Conservation (phyloP, 2,329 filamentous ascomycete genomes). For the Daldinia eschscholtzii region DNA sequence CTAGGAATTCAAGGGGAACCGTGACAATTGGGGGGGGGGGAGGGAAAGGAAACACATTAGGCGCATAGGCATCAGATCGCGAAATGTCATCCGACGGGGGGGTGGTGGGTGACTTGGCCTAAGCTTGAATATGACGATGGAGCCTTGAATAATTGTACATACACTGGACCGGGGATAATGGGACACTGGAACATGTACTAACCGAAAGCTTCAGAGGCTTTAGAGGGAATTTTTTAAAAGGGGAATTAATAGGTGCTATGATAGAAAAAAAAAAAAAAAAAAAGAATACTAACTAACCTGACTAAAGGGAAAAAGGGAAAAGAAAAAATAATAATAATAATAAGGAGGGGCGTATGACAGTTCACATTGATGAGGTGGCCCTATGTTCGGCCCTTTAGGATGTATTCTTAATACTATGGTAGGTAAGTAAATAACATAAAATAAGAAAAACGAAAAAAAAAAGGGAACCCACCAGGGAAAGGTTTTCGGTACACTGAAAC, state of each 20-base stretch:
- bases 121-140: slow-evolving; percentile 40
- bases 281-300: too few species aligned
- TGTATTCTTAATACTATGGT: slow-evolving; percentile 1
- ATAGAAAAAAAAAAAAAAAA: too few species aligned
- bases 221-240: too few species aligned
- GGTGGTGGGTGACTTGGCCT: slow-evolving; percentile 32
- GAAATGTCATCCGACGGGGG: slow-evolving; percentile 43
- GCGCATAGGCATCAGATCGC: slow-evolving; percentile 46
- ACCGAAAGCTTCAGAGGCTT: too few species aligned
- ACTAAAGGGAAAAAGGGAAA: slow-evolving; percentile 18
- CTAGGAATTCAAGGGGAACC: slow-evolving; percentile 46
- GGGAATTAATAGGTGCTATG: not conserved
- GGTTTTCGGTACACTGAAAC: slow-evolving; percentile 34
- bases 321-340: not conserved
- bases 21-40: slow-evolving; percentile 40
- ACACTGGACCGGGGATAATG: not conserved
- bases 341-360: slow-evolving; percentile 37
- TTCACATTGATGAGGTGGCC: slow-evolving; percentile 35
- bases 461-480: slow-evolving; percentile 22
- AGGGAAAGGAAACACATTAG: slow-evolving; percentile 29
- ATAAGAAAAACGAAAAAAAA: slow-evolving; percentile 22
- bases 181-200: slow-evolving; percentile 19
- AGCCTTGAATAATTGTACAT: slow-evolving; percentile 37
- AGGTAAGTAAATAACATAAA: slow-evolving; percentile 11
- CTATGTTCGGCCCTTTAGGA: slow-evolving; percentile 18